phyloP scores from a whole-genome alignment of 495 filamentous ascomycete species.

The Astrocystis sublimbata region DNA sequence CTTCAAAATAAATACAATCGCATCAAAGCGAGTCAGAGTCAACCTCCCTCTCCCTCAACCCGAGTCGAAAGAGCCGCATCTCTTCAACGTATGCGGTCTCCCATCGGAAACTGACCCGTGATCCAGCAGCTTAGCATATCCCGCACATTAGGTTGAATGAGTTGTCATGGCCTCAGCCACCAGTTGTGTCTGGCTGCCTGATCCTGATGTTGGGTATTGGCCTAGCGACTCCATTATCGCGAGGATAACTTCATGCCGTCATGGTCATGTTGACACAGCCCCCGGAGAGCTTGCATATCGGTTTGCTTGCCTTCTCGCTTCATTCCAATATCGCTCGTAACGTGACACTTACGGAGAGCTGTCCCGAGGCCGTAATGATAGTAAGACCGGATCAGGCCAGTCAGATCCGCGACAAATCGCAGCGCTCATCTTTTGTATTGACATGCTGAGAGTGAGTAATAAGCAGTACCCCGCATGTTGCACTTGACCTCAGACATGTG shows the following conservation, averaged over 20 bases:
- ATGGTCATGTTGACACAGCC: neutral
- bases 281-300: neutral
- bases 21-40: neutral
- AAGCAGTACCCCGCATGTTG: constrained; percentile 6
- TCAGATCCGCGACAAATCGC: neutral
- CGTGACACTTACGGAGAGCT: constrained; percentile 8
- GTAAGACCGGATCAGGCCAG: neutral
- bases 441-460: neutral
- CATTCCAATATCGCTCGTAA: neutral
- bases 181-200: neutral
- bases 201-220: neutral
- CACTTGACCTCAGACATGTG: neutral
- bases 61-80: neutral
- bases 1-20: neutral
- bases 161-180: neutral
- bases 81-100: neutral
- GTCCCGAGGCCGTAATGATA: neutral
- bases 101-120: neutral
- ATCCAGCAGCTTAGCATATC: neutral
- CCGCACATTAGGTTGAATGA: neutral
- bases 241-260: constrained; percentile 1
- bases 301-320: neutral
- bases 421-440: neutral
- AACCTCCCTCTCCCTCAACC: neutral
- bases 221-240: neutral